phyloP scores from a whole-genome alignment of 2,329 filamentous ascomycete species.

The Colletotrichum tanaceti region DNA sequence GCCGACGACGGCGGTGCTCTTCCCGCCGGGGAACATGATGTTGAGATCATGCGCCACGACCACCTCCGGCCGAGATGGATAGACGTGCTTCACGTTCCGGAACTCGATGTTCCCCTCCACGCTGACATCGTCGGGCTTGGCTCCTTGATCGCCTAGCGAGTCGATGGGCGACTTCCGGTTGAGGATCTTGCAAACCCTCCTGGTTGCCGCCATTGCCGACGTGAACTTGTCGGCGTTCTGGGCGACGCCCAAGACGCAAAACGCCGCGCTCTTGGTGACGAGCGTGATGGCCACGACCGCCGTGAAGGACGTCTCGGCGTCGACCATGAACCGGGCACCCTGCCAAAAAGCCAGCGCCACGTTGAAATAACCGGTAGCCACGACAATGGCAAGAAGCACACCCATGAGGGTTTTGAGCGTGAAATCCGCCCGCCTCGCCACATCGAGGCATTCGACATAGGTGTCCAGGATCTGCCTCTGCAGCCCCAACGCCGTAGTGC shows the following conservation, averaged over 20 bases:
- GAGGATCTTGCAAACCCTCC: slow-evolving; percentile 44
- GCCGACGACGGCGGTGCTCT: slow-evolving; percentile 74
- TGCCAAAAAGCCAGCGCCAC: slow-evolving; percentile 41
- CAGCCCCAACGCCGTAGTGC: too few species aligned
- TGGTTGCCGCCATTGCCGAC: slow-evolving; percentile 42
- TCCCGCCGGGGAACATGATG: slow-evolving; percentile 70
- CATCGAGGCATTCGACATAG: too few species aligned
- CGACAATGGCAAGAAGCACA: too few species aligned
- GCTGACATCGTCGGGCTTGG: neutral
- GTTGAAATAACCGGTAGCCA: too few species aligned
- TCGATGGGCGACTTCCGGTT: slow-evolving; percentile 44
- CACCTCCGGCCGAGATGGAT: slow-evolving; percentile 74
- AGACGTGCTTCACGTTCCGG: slow-evolving; percentile 72
- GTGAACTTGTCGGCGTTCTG: slow-evolving; percentile 43
- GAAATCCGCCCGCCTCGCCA: too few species aligned
- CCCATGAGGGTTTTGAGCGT: too few species aligned
- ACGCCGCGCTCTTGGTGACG: slow-evolving; percentile 37
- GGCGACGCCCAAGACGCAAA: slow-evolving; percentile 39
- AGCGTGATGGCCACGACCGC: slow-evolving; percentile 44
- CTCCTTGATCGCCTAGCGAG: slow-evolving; percentile 36
- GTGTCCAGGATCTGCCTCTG: too few species aligned
- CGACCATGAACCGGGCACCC: slow-evolving; percentile 53
- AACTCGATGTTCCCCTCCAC: slow-evolving; percentile 62
- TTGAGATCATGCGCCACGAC: slow-evolving; percentile 71
- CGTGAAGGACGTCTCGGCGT: slow-evolving; percentile 31